Base-by-base conservation (phyloP, 176 grass and related monocot genomes). In the Raddia distichophylla region DNA sequence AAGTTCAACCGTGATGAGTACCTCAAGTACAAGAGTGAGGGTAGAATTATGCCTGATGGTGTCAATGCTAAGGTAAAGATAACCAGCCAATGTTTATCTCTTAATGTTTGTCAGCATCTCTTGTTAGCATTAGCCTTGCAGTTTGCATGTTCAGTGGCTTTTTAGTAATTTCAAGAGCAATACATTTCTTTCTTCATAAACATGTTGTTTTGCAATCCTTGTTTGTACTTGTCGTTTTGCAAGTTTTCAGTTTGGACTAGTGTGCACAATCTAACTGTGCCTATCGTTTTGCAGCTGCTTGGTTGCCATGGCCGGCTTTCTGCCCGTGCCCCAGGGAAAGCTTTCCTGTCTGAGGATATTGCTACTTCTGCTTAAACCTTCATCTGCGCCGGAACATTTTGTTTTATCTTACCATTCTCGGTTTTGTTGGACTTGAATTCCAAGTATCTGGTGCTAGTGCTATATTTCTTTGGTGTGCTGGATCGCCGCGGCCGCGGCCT, bases 21-120 rank as follows among this genome's bases (percentile, higher is more conserved):
- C 80, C 18, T 93, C 17, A 97, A 47, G 86, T 91, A 89, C 72
- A 97, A 97, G 94, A 93, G 83, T 8, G 88, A 93, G 77, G 90
- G 90, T 35, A 93, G 86, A 78, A 79, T 97, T 4, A 1, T 80
- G n/a, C 34, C 85, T 63, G 91, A 97, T 74, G 94, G 88, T 76
- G 91, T 93, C 73, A 93, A 97, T 7, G 88, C 94, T 0, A 93
- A 97, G 91, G 88, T 97, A 80, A 47, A 17, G 61, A 61, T 22
- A 10, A 27, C 46, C 17, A 15, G 27, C 13, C 13, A 11, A 9
- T 61, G 32, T 7, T 70, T 54, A 51, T 54, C 2, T 53, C 14
- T 49, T 16, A 2, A 67, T 16, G 1, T 67, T 0, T 60, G 7
- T 51, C 5, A 50, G 1, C 46, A 35, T 22, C 27, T 18, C 10